These are phyloP conservation scores for Ustilago cynodontis DNA, from an alignment of 1,284 basidiomycete species.

Conservation along the genomic window DNA sequence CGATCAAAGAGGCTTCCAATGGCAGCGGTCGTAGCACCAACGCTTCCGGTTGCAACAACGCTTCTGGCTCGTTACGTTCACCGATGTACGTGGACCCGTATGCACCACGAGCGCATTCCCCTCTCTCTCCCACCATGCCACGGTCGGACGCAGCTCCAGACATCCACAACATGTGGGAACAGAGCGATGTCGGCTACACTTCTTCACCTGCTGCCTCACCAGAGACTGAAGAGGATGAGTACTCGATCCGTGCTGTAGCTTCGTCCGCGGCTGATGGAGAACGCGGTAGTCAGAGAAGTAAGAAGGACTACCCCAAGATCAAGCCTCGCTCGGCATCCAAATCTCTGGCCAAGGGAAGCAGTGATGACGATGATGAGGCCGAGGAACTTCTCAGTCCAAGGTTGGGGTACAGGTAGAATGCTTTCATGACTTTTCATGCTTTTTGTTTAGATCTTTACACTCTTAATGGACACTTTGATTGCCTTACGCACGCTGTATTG, in stretches of 20 bases:
- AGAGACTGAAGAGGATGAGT: constrained; percentile 35
- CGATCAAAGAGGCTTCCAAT: constrained; percentile 41
- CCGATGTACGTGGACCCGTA: constrained; percentile 42
- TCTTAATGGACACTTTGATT: constrained; percentile 13
- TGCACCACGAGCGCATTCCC: constrained; percentile 29
- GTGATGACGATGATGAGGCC: constrained; percentile 44
- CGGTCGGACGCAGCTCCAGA: constrained; percentile 22
- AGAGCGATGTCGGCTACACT: constrained; percentile 24
- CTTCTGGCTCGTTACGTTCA: constrained; percentile 6
- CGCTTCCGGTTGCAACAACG: constrained; percentile 4
- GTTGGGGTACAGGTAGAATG: constrained; percentile 16
- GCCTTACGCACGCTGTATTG: neutral
- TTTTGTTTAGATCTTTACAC: constrained; percentile 13
- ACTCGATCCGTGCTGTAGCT: constrained; percentile 41
- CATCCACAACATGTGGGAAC: constrained; percentile 39
- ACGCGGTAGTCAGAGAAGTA: constrained; percentile 29
- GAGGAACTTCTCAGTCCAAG: constrained; percentile 50
- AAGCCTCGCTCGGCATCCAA: constrained; percentile 32
- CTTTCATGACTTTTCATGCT: constrained; percentile 4
- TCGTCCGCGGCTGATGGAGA: constrained; percentile 8
- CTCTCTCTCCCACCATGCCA: constrained; percentile 36
- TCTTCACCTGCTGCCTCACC: constrained; percentile 32
- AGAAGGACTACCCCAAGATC: constrained; percentile 39
- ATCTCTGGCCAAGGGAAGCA: constrained; percentile 10
- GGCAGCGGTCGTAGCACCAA: constrained; percentile 33